Conservation (phyloP, 164 flowering plant genomes). For the Magnolia sinica region DNA sequence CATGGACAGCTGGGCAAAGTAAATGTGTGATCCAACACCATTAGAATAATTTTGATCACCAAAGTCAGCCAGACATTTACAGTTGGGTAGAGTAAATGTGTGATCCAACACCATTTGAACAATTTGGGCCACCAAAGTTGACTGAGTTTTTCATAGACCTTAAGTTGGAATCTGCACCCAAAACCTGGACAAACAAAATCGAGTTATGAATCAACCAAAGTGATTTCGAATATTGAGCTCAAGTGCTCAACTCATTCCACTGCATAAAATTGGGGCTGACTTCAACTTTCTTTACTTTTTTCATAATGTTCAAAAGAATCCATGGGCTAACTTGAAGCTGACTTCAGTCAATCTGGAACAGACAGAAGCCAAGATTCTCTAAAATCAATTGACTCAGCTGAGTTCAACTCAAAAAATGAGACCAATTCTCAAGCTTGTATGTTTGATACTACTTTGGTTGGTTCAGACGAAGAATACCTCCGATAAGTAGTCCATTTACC, state of each 20-base stretch:
- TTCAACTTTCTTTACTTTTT: not conserved
- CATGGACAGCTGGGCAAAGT: too few species aligned
- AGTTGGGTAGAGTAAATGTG: not conserved
- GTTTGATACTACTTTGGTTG: not conserved
- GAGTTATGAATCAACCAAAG: not conserved
- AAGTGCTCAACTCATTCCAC: not conserved
- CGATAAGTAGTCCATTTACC: conserved; percentile 30
- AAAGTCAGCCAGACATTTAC: not conserved
- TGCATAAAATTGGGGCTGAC: not conserved
- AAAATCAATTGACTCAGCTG: not conserved
- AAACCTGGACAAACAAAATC: not conserved
- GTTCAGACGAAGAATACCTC: conserved; percentile 12
- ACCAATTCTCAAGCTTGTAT: not conserved
- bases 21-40: not conserved
- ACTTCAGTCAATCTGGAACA: too few species aligned
- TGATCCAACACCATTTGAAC: not conserved
- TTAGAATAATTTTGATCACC: not conserved
- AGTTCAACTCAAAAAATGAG: not conserved
- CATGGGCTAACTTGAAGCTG: not conserved
- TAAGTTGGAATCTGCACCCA: not conserved
- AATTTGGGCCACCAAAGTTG: not conserved
- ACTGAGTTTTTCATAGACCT: not conserved
- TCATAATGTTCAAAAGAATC: not conserved
- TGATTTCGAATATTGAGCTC: not conserved
- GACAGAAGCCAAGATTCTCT: not conserved